These are phyloP conservation scores for Vaccinium myrtillus DNA, from an alignment of 148 eudicot species.

Conservation along the genomic window DNA sequence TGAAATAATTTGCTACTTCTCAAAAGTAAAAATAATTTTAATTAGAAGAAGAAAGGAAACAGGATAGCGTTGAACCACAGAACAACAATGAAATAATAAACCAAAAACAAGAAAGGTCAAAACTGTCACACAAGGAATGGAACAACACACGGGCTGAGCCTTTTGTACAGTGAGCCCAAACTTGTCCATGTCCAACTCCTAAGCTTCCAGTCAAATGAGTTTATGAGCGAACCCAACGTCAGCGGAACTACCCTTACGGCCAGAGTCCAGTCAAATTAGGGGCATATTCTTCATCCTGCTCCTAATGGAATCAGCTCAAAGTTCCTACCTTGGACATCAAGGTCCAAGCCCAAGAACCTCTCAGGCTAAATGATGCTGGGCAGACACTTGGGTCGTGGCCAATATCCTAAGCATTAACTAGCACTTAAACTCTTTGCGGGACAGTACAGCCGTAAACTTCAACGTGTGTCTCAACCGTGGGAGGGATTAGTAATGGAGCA, in stretches of 20 bases:
- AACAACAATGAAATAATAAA: no score
- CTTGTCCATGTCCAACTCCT: constrained; percentile 6
- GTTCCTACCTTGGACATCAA: constrained; percentile 9
- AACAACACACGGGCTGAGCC: background rate
- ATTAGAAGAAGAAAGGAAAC: no score
- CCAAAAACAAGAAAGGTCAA: background rate
- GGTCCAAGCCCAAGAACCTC: constrained; percentile 15
- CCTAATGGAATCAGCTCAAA: constrained; percentile 21
- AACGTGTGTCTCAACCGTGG: background rate
- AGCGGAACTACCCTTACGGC: constrained; percentile 6
- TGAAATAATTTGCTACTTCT: no score
- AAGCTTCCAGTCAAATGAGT: constrained; percentile 13
- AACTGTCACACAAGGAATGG: background rate
- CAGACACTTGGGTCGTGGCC: constrained; percentile 13
- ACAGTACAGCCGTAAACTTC: background rate
- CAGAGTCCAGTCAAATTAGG: background rate
- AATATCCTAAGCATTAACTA: constrained; percentile 6
- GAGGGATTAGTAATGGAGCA: background rate
- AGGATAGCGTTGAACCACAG: no score
- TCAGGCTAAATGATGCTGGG: constrained; percentile 9
- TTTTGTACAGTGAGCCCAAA: background rate
- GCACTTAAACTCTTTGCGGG: constrained; percentile 15
- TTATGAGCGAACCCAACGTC: constrained; percentile 16
- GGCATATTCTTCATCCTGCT: constrained; percentile 17
- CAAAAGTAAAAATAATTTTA: no score